Base-by-base conservation (phyloP, 1,284 basidiomycete genomes). In the Schizophyllum amplum region DNA sequence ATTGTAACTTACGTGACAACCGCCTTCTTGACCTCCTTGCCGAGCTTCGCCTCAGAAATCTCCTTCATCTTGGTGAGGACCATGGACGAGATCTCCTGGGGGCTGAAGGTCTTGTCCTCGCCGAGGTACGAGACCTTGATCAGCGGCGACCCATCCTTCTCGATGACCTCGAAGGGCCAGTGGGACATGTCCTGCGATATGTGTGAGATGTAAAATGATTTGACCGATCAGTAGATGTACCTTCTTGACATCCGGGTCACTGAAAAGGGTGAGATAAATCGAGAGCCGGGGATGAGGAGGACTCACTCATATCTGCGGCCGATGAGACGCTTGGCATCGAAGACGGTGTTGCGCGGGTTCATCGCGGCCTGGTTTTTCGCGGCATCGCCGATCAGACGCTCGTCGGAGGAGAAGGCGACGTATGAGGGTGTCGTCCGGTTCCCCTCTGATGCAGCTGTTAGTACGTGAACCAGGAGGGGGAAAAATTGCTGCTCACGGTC, bases 51-150 rank as follows among this genome's bases (percentile, higher is more conserved):
- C 81, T 98, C 96, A 60, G 95, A 94, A 65, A 94, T 97, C 77
- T 98, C 96, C 85, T 96, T 98, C 93, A 99, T 98, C 82, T 98
- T 99, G 67, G 82, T 82, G 67, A 99, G 86, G 66, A 99, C 95
- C 96, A 99, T 98, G 64, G 96, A 88, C 20, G 96, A 98, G 72
- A 99, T 96, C 75, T 98, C 94, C 75, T 98, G 94, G 57, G 94
- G 94, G 65, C 88, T 93, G 79, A 98, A 98, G 62, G 86, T 88
- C 82, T 98, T 98, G 65, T 92, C 89, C 70, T 98, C 94, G 62
- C 85, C 85, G 66, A 92, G 85, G 80, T 96, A 95, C 70, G 93
- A 83, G 67, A 99, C 94, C 78, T 92, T 86, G 80, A 99, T 97
- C 75, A 94, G 76, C 55, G 97, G 96, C 68, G 96, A 98, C 68